Conservation (phyloP, 2,329 filamentous ascomycete genomes). For the Sclerotinia glacialis region DNA sequence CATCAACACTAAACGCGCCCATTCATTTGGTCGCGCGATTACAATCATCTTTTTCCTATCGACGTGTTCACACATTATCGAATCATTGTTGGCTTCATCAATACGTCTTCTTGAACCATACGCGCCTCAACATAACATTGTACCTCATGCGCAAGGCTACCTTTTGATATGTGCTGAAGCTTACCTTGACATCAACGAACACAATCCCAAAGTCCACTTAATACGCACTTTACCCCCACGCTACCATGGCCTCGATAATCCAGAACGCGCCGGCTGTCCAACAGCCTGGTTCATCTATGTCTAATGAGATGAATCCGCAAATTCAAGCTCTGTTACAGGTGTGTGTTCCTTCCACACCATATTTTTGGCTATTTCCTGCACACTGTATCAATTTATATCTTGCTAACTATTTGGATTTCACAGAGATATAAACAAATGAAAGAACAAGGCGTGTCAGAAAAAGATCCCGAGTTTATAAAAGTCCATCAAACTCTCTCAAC, state of each 20-base stretch:
- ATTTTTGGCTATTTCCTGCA: conserved; percentile 19
- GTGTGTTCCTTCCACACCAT: conserved; percentile 25
- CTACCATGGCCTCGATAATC: conserved; percentile 70
- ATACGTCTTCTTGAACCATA: conserved; percentile 28
- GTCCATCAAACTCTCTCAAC: conserved; percentile 70
- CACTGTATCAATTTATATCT: neutral
- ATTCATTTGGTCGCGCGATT: conserved; percentile 31
- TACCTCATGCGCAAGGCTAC: conserved; percentile 40
- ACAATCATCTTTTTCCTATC: conserved; percentile 24
- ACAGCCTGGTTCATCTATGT: conserved; percentile 60
- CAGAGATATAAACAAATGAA: conserved; percentile 92
- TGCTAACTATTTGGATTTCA: conserved; percentile 24
- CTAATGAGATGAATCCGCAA: conserved; percentile 60
- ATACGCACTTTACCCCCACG: conserved; percentile 21
- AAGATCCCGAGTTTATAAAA: conserved; percentile 85
- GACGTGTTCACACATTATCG: conserved; percentile 21
- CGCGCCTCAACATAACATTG: conserved; percentile 26
- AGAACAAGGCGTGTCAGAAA: conserved; percentile 72
- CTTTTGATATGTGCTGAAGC: conserved; percentile 39
- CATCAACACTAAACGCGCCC: conserved; percentile 38
- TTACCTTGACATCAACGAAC: conserved; percentile 28
- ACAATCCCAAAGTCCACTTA: conserved; percentile 21
- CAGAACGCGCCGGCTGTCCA: conserved; percentile 69
- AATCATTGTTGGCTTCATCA: conserved; percentile 22
- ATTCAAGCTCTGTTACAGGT: conserved; percentile 69